These are phyloP conservation scores for Thraustochytrium sp. DNA, from an alignment of 352 stramenopile species.

Conservation along the genomic window DNA sequence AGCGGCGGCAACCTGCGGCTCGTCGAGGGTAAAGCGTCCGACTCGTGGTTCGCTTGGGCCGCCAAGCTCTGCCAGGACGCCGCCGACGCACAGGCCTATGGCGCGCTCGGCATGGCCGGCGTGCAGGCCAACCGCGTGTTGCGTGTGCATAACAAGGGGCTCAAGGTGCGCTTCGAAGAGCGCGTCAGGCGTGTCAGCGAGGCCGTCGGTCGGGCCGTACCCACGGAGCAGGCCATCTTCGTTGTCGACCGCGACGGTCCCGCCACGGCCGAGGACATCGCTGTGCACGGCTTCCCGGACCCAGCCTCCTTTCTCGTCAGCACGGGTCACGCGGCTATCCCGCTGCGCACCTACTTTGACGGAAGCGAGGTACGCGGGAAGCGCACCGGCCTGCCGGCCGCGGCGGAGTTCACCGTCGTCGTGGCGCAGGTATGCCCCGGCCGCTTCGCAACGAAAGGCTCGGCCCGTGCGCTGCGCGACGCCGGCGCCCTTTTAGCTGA, in stretches of 20 bases:
- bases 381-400: neutral
- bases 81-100: slow-evolving; percentile 60
- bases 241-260: neutral
- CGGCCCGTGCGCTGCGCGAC: neutral
- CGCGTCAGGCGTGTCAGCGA: slow-evolving; percentile 51
- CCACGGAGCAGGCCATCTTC: neutral
- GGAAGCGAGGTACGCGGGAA: neutral
- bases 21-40: slow-evolving; percentile 68
- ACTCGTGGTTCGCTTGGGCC: slow-evolving; percentile 75
- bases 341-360: neutral
- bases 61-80: slow-evolving; percentile 66
- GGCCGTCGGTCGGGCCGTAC: neutral
- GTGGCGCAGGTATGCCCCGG: neutral
- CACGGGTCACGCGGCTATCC: neutral
- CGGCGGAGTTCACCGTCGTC: neutral
- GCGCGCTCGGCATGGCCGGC: slow-evolving; percentile 58
- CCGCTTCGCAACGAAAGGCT: neutral
- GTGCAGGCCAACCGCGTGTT: slow-evolving; percentile 71
- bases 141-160: slow-evolving; percentile 75
- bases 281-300: neutral
- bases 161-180: slow-evolving; percentile 74
- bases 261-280: neutral
- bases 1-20: slow-evolving; percentile 81
- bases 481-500: neutral
- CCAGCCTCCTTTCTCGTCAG: neutral